Evolutionary conservation across 1,284 basidiomycete species (phyloP).

Genomic region (Cutaneotrichosporon mucoides): DNA sequence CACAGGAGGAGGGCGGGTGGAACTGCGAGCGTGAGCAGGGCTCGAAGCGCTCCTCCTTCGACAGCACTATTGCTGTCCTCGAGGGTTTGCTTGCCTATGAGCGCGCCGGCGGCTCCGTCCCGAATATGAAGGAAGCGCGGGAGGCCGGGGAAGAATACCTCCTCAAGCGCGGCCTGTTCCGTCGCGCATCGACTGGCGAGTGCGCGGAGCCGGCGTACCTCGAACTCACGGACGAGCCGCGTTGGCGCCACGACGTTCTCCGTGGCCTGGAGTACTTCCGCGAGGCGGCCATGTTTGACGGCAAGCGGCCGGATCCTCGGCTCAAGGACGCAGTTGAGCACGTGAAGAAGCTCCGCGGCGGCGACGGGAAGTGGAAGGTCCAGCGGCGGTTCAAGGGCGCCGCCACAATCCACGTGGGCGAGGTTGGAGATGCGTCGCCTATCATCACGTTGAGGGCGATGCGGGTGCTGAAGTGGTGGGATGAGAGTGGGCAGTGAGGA

Average conservation of each 20-base stretch:
- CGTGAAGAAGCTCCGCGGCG: background rate
- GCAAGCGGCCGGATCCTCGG: background rate
- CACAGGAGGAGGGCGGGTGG: background rate
- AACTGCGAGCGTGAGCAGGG: background rate
- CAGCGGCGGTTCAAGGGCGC: background rate
- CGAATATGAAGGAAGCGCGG: background rate
- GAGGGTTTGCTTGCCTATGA: background rate
- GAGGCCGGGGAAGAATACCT: background rate
- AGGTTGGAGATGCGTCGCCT: background rate
- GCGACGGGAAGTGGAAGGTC: background rate
- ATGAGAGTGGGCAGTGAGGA: background rate
- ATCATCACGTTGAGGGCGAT: background rate
- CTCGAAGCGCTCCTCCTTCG: background rate
- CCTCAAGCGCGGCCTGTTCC: background rate
- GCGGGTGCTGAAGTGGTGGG: background rate
- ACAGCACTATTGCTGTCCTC: background rate
- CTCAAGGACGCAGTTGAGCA: background rate
- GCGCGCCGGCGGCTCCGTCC: background rate
- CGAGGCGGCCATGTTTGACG: background rate
- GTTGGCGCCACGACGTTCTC: background rate
- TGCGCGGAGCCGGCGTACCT: background rate
- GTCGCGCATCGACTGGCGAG: background rate
- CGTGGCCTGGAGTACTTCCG: constrained; percentile 1
- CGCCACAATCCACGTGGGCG: background rate
- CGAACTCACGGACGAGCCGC: background rate